A percentile compares a stretch with the other conserved stretches of the same genome.
Conservation (phyloP, 306 rosid genomes). For the Glycine latifolia region DNA sequence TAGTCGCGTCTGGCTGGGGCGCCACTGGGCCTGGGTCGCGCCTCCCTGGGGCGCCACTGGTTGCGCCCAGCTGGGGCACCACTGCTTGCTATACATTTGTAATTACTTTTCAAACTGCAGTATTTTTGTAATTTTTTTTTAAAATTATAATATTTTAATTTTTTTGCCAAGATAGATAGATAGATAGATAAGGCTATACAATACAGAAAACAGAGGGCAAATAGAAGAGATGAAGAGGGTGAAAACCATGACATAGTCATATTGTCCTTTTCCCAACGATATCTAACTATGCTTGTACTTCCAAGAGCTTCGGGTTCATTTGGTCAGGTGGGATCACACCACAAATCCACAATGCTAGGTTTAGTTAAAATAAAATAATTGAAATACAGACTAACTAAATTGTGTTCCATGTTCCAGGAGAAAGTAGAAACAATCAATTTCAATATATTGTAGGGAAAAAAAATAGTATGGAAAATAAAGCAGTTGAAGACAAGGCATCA, state of each 20-base stretch:
- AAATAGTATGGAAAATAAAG: neutral
- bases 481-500: constrained; percentile 6
- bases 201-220: constrained; percentile 44
- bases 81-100: too few relatives aligned
- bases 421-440: constrained; percentile 30
- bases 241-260: constrained; percentile 62
- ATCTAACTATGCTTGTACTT: constrained; percentile 40
- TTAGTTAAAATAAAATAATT: neutral
- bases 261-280: constrained; percentile 55
- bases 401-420: neutral
- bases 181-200: constrained; percentile 20
- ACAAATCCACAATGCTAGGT: constrained; percentile 31
- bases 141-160: too few relatives aligned
- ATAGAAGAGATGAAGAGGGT: constrained; percentile 38
- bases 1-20: too few relatives aligned
- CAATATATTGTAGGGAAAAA: neutral
- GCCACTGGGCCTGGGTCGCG: too few relatives aligned
- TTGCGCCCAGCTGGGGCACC: too few relatives aligned
- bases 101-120: too few relatives aligned
- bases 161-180: constrained; percentile 8
- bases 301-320: constrained; percentile 61
- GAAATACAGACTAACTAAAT: constrained; percentile 4
- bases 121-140: too few relatives aligned
- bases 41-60: too few relatives aligned
- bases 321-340: constrained; percentile 50